A percentile compares a stretch with the other conserved stretches of the same genome.
Evolutionary conservation across 106 monocot genomes (phyloP).

Genomic region (Dioscorea dumetorum): DNA sequence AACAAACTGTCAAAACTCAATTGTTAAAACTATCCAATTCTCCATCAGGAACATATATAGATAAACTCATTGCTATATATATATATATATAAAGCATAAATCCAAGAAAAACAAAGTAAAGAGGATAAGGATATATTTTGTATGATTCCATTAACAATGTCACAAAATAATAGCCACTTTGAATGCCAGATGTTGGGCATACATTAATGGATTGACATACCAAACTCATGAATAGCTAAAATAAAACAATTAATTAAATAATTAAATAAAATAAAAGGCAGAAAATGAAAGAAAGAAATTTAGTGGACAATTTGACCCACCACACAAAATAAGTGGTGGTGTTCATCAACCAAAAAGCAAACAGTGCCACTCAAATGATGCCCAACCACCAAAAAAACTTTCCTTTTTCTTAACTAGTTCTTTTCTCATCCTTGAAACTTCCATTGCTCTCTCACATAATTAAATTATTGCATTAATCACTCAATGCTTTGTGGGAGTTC

Average conservation of each 20-base stretch:
- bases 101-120: no score
- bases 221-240: not conserved
- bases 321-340: not conserved
- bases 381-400: not conserved
- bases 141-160: no score
- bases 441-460: not conserved
- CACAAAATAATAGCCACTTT: no score
- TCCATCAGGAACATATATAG: no score
- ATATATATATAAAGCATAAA: no score
- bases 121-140: no score
- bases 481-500: not conserved
- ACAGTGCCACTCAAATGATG: not conserved
- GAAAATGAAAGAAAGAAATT: not conserved
- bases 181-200: not conserved
- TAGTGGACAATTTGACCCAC: slow-evolving; percentile 9
- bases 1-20: no score
- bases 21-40: no score
- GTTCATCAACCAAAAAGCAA: slow-evolving; percentile 5
- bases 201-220: not conserved
- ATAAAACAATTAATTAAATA: not conserved
- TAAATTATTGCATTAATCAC: not conserved
- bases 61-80: no score
- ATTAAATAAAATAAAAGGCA: not conserved
- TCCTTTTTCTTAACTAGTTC: not conserved
- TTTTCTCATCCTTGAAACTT: not conserved